Evolutionary conservation across 331 rosid genomes (phyloP).

Genomic region (Pyrus hybrid): DNA sequence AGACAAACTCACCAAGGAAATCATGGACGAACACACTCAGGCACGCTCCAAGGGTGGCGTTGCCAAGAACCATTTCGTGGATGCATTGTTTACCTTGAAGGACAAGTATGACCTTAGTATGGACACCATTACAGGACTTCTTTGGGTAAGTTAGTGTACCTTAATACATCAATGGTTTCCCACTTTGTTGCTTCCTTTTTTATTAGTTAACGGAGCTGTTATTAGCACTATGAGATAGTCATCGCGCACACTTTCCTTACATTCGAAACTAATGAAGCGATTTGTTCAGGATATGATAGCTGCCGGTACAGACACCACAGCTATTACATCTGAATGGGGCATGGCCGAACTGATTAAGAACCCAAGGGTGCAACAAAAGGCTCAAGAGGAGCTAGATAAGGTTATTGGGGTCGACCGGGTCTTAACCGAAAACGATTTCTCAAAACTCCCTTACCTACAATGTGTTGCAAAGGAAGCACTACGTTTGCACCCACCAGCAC

Average conservation of each 20-base stretch:
- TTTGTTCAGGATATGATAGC: not conserved
- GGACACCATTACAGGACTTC: constrained; percentile 82
- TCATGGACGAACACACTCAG: constrained; percentile 37
- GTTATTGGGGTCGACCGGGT: constrained; percentile 58
- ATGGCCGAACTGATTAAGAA: constrained; percentile 70
- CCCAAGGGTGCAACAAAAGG: constrained; percentile 79
- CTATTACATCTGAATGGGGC: constrained; percentile 80
- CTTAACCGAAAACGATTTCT: constrained; percentile 55
- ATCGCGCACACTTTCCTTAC: not conserved
- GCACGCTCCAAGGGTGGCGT: constrained; percentile 22
- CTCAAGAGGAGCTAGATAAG: constrained; percentile 69
- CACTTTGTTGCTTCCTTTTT: not conserved
- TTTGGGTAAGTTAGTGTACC: constrained; percentile 45
- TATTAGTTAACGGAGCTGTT: not conserved
- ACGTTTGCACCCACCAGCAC: constrained; percentile 81
- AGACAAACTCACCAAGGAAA: constrained; percentile 28
- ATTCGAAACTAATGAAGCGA: not conserved
- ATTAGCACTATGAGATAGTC: not conserved
- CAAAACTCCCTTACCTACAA: constrained; percentile 66
- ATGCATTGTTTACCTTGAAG: constrained; percentile 52
- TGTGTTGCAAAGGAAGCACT: constrained; percentile 62
- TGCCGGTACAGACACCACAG: constrained; percentile 6
- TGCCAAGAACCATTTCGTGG: constrained; percentile 36
- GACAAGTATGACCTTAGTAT: constrained; percentile 76
- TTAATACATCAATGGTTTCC: too few species aligned